These are phyloP conservation scores for Smallanthus sonchifolius DNA, from an alignment of 129 eudicot genomes.

Conservation along the genomic window DNA sequence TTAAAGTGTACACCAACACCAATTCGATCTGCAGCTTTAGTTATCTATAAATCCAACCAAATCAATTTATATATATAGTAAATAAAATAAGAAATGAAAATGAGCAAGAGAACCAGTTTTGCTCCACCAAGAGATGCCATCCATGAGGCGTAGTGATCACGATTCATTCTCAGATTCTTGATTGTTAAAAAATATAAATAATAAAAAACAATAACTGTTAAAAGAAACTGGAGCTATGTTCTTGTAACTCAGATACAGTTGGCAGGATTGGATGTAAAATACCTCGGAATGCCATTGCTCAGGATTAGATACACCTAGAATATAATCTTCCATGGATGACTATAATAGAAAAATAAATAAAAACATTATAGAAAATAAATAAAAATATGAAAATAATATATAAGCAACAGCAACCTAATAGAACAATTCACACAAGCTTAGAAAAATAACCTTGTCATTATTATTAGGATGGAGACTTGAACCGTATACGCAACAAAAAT, in stretches of 20 bases:
- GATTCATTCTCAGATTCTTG: slow-evolving; percentile 76
- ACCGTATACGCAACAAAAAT: slow-evolving; percentile 81
- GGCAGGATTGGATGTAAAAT: background rate
- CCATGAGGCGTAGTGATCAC: slow-evolving; percentile 82
- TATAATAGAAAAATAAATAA: slow-evolving; percentile 15
- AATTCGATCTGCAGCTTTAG: slow-evolving; percentile 61
- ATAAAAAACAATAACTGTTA: slow-evolving; percentile 4
- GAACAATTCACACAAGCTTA: background rate
- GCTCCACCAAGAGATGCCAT: slow-evolving; percentile 79
- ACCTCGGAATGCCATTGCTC: slow-evolving; percentile 85
- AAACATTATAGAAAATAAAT: slow-evolving; percentile 3
- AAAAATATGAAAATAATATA: no score
- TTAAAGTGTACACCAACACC: slow-evolving; percentile 95
- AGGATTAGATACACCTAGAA: slow-evolving; percentile 89
- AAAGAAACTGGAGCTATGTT: background rate
- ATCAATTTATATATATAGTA: slow-evolving; percentile 6
- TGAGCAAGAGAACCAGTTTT: slow-evolving; percentile 55
- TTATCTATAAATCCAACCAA: slow-evolving; percentile 45
- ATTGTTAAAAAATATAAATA: background rate
- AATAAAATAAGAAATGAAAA: background rate
- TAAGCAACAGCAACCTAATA: slow-evolving; percentile 33
- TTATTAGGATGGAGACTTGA: slow-evolving; percentile 83
- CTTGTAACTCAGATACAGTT: background rate
- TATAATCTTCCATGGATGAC: slow-evolving; percentile 89
- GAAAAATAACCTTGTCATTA: slow-evolving; percentile 55